Evolutionary conservation across 1,284 basidiomycete species (phyloP).

Genomic region (Phlebopus sp.): DNA sequence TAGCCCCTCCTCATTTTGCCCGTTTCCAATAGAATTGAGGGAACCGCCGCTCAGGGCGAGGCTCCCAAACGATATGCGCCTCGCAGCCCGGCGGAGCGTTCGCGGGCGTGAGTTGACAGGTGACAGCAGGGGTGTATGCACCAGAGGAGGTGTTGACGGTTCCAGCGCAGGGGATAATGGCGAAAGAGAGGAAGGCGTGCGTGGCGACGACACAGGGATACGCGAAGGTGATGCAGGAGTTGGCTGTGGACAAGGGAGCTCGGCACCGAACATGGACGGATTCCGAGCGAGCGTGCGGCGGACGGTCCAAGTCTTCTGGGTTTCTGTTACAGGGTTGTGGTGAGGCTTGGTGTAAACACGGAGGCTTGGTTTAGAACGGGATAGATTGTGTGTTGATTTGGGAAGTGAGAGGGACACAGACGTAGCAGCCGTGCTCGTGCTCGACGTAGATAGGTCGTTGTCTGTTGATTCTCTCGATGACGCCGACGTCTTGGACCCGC

Average conservation of each 20-base stretch:
- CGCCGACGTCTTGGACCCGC: conserved; percentile 17
- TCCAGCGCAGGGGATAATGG: conserved; percentile 1
- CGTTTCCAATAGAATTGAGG: conserved; percentile 8
- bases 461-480: conserved; percentile 34
- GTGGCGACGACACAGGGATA: conserved; percentile 32
- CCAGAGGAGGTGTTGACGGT: not conserved
- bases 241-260: conserved; percentile 30
- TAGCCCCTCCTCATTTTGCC: conserved; percentile 12
- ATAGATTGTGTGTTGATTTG: conserved; percentile 19
- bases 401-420: conserved; percentile 19
- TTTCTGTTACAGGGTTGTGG: conserved; percentile 18
- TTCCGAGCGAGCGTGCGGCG: conserved; percentile 32
- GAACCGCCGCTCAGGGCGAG: conserved; percentile 8
- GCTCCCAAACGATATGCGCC: conserved; percentile 33
- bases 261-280: conserved; percentile 33
- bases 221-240: conserved; percentile 32
- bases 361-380: conserved; percentile 12
- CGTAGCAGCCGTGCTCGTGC: conserved; percentile 33
- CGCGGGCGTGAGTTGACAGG: conserved; percentile 22
- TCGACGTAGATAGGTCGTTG: conserved; percentile 33
- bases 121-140: not conserved
- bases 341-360: conserved; percentile 19
- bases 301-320: conserved; percentile 13
- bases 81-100: conserved; percentile 33
- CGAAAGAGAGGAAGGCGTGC: not conserved